Percentiles rank a stretch among this genome's conserved stretches.
Evolutionary conservation across 2,329 filamentous ascomycete genomes (phyloP).

Genomic region (Fusarium veterinarium): DNA sequence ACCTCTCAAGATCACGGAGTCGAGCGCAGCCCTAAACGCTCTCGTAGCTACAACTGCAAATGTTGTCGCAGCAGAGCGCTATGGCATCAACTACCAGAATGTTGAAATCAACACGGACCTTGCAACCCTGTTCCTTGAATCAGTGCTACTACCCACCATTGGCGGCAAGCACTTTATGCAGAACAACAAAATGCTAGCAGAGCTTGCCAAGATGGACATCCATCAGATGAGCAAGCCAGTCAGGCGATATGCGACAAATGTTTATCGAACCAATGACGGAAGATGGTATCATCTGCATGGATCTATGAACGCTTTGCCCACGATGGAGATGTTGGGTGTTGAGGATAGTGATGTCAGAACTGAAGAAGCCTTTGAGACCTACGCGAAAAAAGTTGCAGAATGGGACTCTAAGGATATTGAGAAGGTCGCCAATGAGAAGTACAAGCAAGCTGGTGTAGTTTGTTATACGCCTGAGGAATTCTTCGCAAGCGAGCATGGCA

Average conservation of each 20-base stretch:
- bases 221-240: neutral
- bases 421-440: neutral
- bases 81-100: neutral
- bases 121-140: neutral
- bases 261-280: neutral
- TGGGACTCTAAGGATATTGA: neutral
- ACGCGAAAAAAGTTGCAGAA: neutral
- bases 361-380: neutral
- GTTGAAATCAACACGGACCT: neutral
- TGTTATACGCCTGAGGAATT: neutral
- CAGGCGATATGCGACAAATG: neutral
- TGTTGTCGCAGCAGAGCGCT: neutral
- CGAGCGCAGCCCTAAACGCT: neutral
- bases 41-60: neutral
- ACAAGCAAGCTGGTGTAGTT: neutral
- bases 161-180: neutral
- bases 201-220: neutral
- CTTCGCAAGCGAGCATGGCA: neutral
- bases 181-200: neutral
- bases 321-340: neutral
- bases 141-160: neutral
- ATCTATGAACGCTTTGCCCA: neutral
- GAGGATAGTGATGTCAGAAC: neutral
- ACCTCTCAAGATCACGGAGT: constrained; percentile 1
- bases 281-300: neutral